A percentile compares a stretch with the other conserved stretches of the same genome.
Conservation (phyloP, 768 basidiomycete species). For the Mycena leptocephala region DNA sequence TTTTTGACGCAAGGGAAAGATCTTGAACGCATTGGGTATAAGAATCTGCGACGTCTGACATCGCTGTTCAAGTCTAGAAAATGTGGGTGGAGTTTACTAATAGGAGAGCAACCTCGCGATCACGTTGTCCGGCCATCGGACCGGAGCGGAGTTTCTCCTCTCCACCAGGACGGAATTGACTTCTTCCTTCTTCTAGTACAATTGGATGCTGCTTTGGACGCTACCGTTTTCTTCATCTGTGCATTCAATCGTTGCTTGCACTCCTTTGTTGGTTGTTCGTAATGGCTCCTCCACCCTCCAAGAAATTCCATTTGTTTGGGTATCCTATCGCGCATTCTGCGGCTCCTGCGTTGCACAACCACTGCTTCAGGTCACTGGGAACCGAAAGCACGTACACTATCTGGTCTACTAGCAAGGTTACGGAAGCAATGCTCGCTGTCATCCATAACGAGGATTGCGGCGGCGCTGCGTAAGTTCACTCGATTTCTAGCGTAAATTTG, state of each 20-base stretch:
- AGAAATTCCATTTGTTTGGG: slow-evolving; percentile 48
- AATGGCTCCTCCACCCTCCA: slow-evolving; percentile 15
- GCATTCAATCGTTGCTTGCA: not conserved
- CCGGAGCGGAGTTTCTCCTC: not conserved
- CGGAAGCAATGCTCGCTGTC: slow-evolving; percentile 43
- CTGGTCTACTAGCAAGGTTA: slow-evolving; percentile 54
- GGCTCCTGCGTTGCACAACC: slow-evolving; percentile 51
- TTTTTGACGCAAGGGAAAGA: slow-evolving; percentile 34
- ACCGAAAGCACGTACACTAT: slow-evolving; percentile 44
- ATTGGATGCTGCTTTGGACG: not conserved
- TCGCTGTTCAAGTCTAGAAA: no score
- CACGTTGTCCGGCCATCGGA: not conserved
- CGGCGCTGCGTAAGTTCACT: slow-evolving; percentile 49
- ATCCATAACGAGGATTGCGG: slow-evolving; percentile 46
- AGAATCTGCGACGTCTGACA: not conserved
- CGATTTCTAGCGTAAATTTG: not conserved
- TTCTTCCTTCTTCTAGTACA: not conserved
- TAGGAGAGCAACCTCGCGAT: no score
- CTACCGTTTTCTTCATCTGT: no score
- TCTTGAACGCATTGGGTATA: slow-evolving; percentile 18
- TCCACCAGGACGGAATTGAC: not conserved
- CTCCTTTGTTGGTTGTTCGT: not conserved
- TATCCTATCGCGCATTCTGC: slow-evolving; percentile 55
- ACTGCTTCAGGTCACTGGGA: slow-evolving; percentile 45
- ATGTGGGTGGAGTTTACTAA: no score